Evolutionary conservation across 1,139 yeast species (phyloP).

Genomic region (Diutina pseudorugosa): DNA sequence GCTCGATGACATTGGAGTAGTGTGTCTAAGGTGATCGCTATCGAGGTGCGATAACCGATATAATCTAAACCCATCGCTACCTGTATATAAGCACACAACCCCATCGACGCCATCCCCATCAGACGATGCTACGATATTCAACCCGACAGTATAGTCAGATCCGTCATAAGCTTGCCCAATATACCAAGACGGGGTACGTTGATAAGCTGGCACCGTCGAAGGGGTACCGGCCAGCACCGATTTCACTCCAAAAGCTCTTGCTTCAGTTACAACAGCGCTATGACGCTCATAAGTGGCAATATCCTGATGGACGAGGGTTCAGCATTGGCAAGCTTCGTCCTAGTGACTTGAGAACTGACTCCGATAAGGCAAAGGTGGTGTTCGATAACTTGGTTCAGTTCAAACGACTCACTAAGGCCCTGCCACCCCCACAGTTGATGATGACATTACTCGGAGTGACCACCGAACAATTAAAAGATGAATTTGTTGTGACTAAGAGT

Average conservation of each 20-base stretch:
- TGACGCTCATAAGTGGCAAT: conserved; percentile 1
- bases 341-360: neutral
- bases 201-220: neutral
- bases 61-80: neutral
- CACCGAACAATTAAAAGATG: conserved; percentile 43
- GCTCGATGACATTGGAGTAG: neutral
- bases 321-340: neutral
- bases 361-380: neutral
- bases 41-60: neutral
- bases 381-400: conserved; percentile 1
- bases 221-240: neutral
- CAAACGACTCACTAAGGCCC: neutral
- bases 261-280: neutral
- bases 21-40: neutral
- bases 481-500: conserved; percentile 40
- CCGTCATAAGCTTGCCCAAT: neutral
- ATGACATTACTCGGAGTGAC: conserved; percentile 46
- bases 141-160: neutral
- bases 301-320: neutral
- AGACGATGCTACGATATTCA: neutral
- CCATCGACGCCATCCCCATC: neutral
- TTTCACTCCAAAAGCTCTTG: neutral
- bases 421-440: conserved; percentile 8
- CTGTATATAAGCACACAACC: neutral
- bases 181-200: neutral